Evolutionary conservation across 1,139 yeast genomes (phyloP), one percentile per base, ranked within the genome.

Genomic region (Suhomyces choctaworum): DNA sequence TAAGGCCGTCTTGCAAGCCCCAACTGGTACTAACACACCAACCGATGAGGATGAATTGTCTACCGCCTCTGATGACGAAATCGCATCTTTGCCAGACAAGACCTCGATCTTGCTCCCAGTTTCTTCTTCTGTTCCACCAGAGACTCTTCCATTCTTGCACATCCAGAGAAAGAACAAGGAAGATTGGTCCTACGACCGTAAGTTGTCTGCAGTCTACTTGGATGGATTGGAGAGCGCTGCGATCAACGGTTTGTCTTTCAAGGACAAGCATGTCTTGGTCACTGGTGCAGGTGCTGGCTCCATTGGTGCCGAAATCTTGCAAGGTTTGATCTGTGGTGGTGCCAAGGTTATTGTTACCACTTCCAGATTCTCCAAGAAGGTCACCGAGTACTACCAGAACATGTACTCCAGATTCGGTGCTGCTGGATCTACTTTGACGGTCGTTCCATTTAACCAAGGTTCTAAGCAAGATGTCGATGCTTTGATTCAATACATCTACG

Each of bases 241-340:
- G 31, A 78, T 88, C 46, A 83, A 89, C 51, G 98, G 98, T 69
- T 77, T 89, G 44, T 77, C 96, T 25, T 92, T 82, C 74, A 82
- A 84, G 62, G 87, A 81, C 64, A 92, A 89, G 67, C 81, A 82
- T 50, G 96, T 90, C 36, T 78, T 92, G 57, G 76, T 92, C 51
- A 92, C 98, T 36, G 98, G 98, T 73, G 97, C 97, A 35, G 98
- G 98, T 73, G 92, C 88, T 36, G 98, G 97, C 34, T 92, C 98
- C 35, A 92, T 92, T 62, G 98, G 97, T 68, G 97, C 97, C 43
- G 97, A 92, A 66, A 80, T 92, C 50, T 75, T 92, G 61, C 95
- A 87, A 71, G 98, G 98, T 48, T 76, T 92, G 61, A 73, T 92
- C 39, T 82, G 94, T 60, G 98, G 98, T 70, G 98, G 98, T 74